Evolutionary conservation across 140 eudicot genomes (phyloP), one percentile per base, ranked within the genome.

Genomic region (Flaveria floridana): DNA sequence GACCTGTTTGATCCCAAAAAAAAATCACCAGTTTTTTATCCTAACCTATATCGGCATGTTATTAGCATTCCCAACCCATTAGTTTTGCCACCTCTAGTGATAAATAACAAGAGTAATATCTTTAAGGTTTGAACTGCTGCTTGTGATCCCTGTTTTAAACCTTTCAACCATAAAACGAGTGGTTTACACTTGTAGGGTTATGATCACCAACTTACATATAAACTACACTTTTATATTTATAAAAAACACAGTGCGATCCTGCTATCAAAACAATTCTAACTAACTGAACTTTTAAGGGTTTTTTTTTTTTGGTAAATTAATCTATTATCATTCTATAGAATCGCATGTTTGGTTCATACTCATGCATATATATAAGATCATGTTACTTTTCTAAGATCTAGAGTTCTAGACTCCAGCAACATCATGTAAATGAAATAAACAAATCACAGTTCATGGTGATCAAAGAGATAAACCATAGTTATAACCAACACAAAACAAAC

Each of bases 391-490:
- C 73, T 70, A 71, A 50, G 62, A 76, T 34, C 74, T 62, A 71
- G 65, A 42, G 23, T 75, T 30, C 37, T 30, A 30, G 37, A 30
- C 6, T 30, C 37, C 14, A 37, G 59, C 26, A 62, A 59, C 52
- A 18, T 51, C 64, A 79, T 72, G 80, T 75, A 80, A 4, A 52
- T 34, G 4, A 51, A 13, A 18, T 19, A 55, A 53, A 21, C 74
- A 76, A 30, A 81, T 56, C 26, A 56, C 76, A 56, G n/a, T 37
- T 70, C 12, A 65, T 70, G 63, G 59, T 68, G 16, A 68, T 68
- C n/a, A 39, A 47, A 75, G 48, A 61, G 14, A 50, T 68, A 57
- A 64, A 26, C 53, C 26, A n/a, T 70, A 58, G 21, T 15, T 41
- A 10, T 39, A 30, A 50, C 56, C 39, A 14, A 23, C 65, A 30